phyloP scores from a whole-genome alignment of 169 alveolate genomes.

The Besnoitia besnoiti region DNA sequence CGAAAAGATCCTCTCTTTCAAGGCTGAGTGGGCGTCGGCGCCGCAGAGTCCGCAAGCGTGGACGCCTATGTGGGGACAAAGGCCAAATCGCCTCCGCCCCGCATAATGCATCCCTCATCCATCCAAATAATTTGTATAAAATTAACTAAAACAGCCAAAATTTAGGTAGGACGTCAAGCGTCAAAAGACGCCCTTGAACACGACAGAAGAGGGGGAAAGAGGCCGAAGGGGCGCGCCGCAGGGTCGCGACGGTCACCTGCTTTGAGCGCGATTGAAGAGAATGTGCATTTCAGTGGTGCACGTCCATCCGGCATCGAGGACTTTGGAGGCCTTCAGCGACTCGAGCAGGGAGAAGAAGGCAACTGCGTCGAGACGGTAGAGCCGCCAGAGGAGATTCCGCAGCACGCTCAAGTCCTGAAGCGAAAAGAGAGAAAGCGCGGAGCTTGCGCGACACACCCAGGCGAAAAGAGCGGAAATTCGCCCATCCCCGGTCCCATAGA shows the following conservation, averaged over 20 bases:
- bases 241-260: constrained; percentile 26
- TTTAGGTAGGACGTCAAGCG: neutral
- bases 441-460: neutral
- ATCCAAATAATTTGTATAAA: no score
- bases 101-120: no score
- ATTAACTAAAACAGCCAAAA: neutral
- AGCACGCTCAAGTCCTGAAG: constrained; percentile 54
- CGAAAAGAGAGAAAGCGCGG: neutral
- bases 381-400: constrained; percentile 17
- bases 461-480: no score
- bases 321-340: neutral
- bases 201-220: neutral
- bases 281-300: constrained; percentile 49
- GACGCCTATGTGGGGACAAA: no score
- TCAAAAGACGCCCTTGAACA: neutral
- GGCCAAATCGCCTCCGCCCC: no score
- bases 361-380: constrained; percentile 37
- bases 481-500: no score
- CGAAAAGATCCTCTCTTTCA: no score
- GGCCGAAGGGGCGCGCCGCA: neutral
- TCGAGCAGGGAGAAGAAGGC: constrained; percentile 35
- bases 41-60: no score
- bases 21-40: no score
- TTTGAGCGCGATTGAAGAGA: constrained; percentile 32
- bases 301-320: constrained; percentile 40